A percentile compares a stretch with the other conserved stretches of the same genome.
These are phyloP conservation scores for Comarum palustre DNA, from an alignment of 306 rosid species.

Conservation along the genomic window DNA sequence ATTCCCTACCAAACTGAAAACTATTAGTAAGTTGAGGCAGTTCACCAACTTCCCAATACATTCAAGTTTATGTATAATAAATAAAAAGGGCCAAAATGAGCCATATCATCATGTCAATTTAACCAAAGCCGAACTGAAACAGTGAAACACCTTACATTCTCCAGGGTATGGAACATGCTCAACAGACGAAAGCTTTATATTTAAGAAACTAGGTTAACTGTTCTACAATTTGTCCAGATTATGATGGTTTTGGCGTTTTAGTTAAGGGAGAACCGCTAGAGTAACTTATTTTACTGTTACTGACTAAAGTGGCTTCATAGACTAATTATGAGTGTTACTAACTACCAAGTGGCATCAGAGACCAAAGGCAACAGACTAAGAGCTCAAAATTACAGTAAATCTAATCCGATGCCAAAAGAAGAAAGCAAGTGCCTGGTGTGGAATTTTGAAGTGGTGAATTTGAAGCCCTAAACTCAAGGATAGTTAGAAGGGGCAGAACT, in stretches of 20 bases:
- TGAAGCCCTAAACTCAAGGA: not conserved
- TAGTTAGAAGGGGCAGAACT: not conserved
- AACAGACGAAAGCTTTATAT: not conserved
- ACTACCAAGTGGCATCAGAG: not conserved
- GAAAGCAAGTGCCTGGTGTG: not conserved
- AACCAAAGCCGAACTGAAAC: not conserved
- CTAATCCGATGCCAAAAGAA: not conserved
- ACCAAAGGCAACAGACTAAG: not conserved
- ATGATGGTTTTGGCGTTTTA: not conserved
- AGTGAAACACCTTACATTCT: constrained; percentile 8
- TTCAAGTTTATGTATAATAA: not conserved
- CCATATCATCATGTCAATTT: not conserved
- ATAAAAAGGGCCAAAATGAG: not conserved
- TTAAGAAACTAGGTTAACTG: not conserved
- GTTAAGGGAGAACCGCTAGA: not conserved
- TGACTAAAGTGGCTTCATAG: not conserved
- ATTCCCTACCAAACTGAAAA: not conserved
- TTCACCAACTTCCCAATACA: not conserved
- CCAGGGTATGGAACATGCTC: not conserved
- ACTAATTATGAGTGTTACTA: not conserved
- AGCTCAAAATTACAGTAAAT: not conserved
- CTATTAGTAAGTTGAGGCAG: constrained; percentile 1
- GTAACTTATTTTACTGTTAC: not conserved
- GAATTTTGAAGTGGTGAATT: not conserved
- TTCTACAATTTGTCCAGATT: not conserved